phyloP scores from a whole-genome alignment of 2,329 filamentous ascomycete genomes.

The Penicillium sp. region DNA sequence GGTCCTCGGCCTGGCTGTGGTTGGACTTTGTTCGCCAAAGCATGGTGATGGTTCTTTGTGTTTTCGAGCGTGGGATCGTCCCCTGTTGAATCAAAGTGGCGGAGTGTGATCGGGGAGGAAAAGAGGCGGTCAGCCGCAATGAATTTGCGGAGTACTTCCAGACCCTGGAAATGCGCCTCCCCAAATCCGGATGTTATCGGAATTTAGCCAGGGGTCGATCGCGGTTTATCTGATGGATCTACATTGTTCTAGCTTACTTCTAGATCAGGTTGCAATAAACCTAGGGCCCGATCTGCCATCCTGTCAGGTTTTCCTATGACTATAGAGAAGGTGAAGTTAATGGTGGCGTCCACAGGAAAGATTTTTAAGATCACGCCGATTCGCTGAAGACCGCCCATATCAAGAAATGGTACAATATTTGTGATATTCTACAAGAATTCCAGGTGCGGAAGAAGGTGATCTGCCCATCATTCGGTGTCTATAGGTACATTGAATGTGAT shows the following conservation, averaged over 20 bases:
- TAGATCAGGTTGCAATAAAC: not conserved
- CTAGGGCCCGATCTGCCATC: not conserved
- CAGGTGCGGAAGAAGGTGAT: not conserved
- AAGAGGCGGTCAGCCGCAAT: slow-evolving; percentile 9
- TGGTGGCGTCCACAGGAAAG: not conserved
- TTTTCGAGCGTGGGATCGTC: not conserved
- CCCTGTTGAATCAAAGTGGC: slow-evolving; percentile 1
- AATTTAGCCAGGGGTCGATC: not conserved
- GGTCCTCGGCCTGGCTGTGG: slow-evolving; percentile 27
- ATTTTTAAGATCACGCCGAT: not conserved
- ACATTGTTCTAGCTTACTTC: not conserved
- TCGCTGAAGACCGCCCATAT: not conserved
- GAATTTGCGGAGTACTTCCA: not conserved
- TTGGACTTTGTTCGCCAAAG: slow-evolving; percentile 34
- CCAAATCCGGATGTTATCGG: not conserved
- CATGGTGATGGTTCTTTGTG: slow-evolving; percentile 15
- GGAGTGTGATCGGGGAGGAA: slow-evolving; percentile 4
- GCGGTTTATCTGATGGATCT: not conserved
- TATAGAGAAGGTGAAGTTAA: not conserved
- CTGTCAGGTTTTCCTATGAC: not conserved
- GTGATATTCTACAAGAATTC: not conserved
- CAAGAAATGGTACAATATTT: not conserved
- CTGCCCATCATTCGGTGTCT: no score
- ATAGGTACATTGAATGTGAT: no score
- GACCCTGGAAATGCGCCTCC: not conserved